Conservation (phyloP, 1,139 yeast genomes). For the Protomyces arabidopsidicola region DNA sequence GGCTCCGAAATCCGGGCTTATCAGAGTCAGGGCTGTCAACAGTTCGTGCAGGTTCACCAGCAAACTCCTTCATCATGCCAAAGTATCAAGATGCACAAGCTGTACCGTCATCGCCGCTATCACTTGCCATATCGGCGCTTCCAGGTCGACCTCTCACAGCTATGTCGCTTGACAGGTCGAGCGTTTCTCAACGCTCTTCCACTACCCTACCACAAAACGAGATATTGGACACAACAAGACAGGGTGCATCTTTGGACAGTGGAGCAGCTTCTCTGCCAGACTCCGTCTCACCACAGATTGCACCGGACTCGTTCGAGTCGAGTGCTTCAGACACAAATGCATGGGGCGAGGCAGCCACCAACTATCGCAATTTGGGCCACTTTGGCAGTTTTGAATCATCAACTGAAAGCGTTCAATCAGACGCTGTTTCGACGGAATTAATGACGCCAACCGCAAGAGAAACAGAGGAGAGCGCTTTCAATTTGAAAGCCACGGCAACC, state of each 20-base stretch:
- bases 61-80: slow-evolving; percentile 20
- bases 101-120: neutral
- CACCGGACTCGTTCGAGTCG: neutral
- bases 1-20: slow-evolving; percentile 5
- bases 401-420: neutral
- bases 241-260: neutral
- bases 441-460: neutral
- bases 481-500: neutral
- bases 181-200: neutral
- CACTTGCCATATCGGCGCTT: neutral
- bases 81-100: slow-evolving; percentile 4
- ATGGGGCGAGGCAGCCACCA: neutral
- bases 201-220: neutral
- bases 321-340: neutral
- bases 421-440: neutral
- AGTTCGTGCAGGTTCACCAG: slow-evolving; percentile 15
- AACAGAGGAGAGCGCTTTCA: neutral
- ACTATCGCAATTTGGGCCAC: neutral
- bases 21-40: slow-evolving; percentile 12
- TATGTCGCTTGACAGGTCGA: neutral
- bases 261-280: neutral
- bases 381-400: neutral
- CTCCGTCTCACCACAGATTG: neutral
- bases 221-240: neutral
- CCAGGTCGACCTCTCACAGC: neutral